Conservation (phyloP, 345 rosid species). For the Aurinia saxatilis region DNA sequence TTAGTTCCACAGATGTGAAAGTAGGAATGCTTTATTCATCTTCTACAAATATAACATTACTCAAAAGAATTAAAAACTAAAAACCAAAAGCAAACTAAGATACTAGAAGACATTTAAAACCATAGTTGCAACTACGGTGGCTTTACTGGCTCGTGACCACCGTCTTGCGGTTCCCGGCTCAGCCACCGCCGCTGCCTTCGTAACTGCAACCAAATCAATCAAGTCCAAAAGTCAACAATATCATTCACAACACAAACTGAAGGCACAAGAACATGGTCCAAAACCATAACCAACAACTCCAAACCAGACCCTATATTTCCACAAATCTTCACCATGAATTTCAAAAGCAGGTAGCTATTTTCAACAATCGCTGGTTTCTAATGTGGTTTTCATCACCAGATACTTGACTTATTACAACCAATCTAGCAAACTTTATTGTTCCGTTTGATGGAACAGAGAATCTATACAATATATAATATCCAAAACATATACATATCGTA, state of each 20-base stretch:
- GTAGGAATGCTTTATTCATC: background rate
- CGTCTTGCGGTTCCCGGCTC: constrained; percentile 2
- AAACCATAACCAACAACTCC: constrained; percentile 4
- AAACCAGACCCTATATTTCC: background rate
- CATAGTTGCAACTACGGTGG: constrained; percentile 7
- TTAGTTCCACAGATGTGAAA: background rate
- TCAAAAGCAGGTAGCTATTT: background rate
- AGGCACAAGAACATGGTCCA: background rate
- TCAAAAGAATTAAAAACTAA: background rate
- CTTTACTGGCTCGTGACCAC: constrained; percentile 15
- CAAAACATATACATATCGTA: background rate
- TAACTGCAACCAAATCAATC: constrained; percentile 6
- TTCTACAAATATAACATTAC: background rate
- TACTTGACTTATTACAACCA: background rate
- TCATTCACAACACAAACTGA: background rate
- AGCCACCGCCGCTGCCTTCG: background rate
- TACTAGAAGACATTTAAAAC: constrained; percentile 10
- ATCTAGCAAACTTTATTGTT: background rate
- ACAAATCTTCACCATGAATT: background rate
- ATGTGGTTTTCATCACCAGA: background rate
- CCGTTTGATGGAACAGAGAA: background rate
- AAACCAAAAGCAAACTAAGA: background rate
- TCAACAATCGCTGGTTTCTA: background rate
- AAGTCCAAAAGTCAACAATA: constrained; percentile 1
- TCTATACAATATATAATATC: constrained; percentile 8